These are phyloP conservation scores for Dactylis glomerata DNA, from an alignment of 176 grass and related monocot species.

Conservation along the genomic window DNA sequence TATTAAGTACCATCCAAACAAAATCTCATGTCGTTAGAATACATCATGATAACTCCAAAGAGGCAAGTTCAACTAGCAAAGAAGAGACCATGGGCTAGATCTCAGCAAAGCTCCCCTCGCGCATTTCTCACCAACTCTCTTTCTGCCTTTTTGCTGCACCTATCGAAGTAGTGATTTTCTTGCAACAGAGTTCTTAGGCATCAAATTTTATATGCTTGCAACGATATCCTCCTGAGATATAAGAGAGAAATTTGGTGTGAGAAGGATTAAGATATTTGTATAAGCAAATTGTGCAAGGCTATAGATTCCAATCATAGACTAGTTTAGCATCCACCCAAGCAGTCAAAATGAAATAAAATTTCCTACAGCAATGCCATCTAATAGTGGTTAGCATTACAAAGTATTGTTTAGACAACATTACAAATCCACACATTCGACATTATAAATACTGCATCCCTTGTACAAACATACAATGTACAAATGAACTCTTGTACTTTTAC, in stretches of 20 bases:
- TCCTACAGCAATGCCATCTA: background rate
- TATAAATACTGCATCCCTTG: background rate
- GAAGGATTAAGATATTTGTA: background rate
- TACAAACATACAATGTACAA: background rate
- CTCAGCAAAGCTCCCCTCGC: background rate
- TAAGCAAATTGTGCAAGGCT: background rate
- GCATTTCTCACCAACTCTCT: background rate
- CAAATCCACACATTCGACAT: too few species aligned
- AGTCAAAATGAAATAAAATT: background rate
- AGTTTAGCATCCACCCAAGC: background rate
- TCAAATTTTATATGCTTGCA: too few species aligned
- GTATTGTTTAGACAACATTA: background rate
- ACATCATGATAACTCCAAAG: background rate
- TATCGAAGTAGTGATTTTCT: background rate
- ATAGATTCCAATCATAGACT: background rate
- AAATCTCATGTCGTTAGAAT: background rate
- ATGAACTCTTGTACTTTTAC: background rate
- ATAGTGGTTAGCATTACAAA: background rate
- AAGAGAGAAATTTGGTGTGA: background rate
- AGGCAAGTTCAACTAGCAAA: background rate
- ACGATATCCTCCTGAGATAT: slow-evolving; percentile 44
- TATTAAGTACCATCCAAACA: background rate
- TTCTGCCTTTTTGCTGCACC: background rate
- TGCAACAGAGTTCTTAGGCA: background rate
- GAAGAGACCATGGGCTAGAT: background rate